Evolutionary conservation across 768 basidiomycete genomes (phyloP), one percentile per base, ranked within the genome.

Genomic region (Suillus spraguei): DNA sequence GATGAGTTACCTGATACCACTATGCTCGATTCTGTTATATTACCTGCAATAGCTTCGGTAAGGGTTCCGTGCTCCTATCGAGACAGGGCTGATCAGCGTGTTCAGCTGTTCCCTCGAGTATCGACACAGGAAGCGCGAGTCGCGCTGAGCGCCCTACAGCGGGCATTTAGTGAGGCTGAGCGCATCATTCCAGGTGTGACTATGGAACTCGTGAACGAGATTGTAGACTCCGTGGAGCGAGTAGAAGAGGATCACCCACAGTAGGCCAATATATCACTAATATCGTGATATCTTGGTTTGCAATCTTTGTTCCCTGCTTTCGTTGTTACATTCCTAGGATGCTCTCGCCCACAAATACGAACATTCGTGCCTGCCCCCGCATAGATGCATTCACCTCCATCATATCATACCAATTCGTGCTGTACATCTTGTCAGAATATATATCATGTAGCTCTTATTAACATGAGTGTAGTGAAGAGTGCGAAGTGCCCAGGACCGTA

Each of bases 21-120:
- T n/a, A 97, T 99, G 89, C 81, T 99, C 42, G 95, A 97, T 70
- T 94, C 94, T 3, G 97, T 99, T 36, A 89, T 98, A 59, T 78
- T 98, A 35, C 97, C 97, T 28, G 95, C 95, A n/a, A 89, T 99
- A 69, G 93, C 95, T 50, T 96, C 94, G 65, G 97, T 98, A 68
- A 76, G 90, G 24, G 24, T 41, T 39, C 38, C 5, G 24, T 41
- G 1, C 16, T 58, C 24, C 38, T 41, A 24, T 5, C 10, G 17
- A 58, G 55, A 58, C 24, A 17, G 17, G 9, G 17, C 55, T 58
- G 17, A 58, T 58, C 9, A 41, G 39, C 10, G 6, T 24, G 17
- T 41, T 41, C 24, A 58, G 56, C n/a, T 58, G 11, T 58, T 58
- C 39, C 93, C 93, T 64, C 87, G 97, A 49, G 92, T 99, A 28